phyloP scores from a whole-genome alignment of 345 rosid species.

The Pistacia integerrima region DNA sequence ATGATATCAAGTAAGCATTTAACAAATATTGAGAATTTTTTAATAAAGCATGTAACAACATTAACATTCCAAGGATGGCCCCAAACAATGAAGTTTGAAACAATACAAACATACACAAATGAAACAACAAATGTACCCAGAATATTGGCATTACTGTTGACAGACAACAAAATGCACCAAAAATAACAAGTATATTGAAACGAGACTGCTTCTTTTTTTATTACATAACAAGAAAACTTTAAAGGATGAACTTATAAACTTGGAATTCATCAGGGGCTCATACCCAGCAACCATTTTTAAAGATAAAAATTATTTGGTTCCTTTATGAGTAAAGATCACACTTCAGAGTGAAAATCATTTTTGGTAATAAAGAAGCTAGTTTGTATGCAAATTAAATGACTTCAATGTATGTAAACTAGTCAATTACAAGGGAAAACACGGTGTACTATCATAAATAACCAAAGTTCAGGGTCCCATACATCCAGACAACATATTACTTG shows the following conservation, averaged over 20 bases:
- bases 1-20: background rate
- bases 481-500: background rate
- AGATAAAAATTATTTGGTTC: too few relatives aligned
- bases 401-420: background rate
- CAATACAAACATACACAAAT: too few relatives aligned
- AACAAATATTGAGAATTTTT: background rate
- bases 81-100: background rate
- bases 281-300: background rate
- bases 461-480: background rate
- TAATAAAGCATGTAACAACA: background rate
- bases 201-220: background rate
- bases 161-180: background rate
- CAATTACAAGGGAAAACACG: background rate
- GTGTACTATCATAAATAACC: background rate
- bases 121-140: background rate
- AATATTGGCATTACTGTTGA: background rate
- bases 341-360: too few relatives aligned
- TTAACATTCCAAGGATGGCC: background rate
- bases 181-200: background rate
- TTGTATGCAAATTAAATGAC: background rate
- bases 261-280: background rate
- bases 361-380: background rate
- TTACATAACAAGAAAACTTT: background rate
- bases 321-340: too few relatives aligned
- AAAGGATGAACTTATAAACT: background rate